A percentile compares a stretch with the other conserved stretches of the same genome.
Evolutionary conservation across 148 eudicot genomes (phyloP).

Genomic region (Pouteria glomerata): DNA sequence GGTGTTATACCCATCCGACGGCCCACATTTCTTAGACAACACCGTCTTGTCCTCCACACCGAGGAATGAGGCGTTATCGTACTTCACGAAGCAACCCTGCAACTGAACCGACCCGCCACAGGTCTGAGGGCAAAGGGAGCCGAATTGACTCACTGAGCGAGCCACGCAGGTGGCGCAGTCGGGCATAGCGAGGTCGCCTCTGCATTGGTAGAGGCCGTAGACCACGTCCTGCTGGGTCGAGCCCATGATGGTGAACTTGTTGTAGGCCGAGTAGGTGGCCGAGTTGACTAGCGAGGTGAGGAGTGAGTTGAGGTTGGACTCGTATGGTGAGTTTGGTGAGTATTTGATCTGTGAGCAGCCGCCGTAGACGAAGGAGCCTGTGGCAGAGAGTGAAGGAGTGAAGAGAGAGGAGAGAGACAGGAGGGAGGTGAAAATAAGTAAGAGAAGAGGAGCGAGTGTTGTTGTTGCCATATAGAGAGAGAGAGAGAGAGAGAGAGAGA

Average conservation of each 20-base stretch:
- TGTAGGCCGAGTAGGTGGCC: slow-evolving; percentile 49
- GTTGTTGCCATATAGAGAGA: slow-evolving; percentile 6
- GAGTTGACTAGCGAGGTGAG: slow-evolving; percentile 57
- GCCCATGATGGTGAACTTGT: slow-evolving; percentile 49
- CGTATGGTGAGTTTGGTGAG: slow-evolving; percentile 37
- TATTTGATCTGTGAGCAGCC: slow-evolving; percentile 54
- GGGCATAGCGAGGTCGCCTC: slow-evolving; percentile 47
- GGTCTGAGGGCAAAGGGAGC: slow-evolving; percentile 32
- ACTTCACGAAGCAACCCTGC: slow-evolving; percentile 52
- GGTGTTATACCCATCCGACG: slow-evolving; percentile 26
- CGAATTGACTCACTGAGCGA: slow-evolving; percentile 40
- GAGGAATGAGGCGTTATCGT: slow-evolving; percentile 42
- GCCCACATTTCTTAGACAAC: slow-evolving; percentile 54
- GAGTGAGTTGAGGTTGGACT: slow-evolving; percentile 52
- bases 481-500: slow-evolving; percentile 6
- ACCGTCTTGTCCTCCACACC: slow-evolving; percentile 60
- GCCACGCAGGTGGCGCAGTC: slow-evolving; percentile 57
- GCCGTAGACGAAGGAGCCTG: slow-evolving; percentile 41
- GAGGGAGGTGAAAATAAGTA: not conserved
- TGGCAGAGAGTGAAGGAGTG: slow-evolving; percentile 1
- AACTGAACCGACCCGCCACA: slow-evolving; percentile 55
- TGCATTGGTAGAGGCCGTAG: slow-evolving; percentile 57
- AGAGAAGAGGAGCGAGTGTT: not conserved
- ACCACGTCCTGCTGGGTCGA: slow-evolving; percentile 33
- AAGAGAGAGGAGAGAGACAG: slow-evolving; percentile 17